Conservation (phyloP, 345 rosid species). For the Clarkia xantiana region DNA sequence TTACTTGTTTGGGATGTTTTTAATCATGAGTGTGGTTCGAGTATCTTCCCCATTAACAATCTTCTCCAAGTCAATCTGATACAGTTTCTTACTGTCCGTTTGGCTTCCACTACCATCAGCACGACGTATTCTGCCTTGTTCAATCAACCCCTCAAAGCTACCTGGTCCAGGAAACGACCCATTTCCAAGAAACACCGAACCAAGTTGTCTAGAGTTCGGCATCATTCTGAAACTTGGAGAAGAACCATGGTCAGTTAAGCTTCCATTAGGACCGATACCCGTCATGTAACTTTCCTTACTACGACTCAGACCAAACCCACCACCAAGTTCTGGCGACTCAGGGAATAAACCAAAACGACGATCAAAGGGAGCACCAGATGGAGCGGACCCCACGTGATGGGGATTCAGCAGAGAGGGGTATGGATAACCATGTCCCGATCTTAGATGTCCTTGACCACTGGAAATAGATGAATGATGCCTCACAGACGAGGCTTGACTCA, state of each 20-base stretch:
- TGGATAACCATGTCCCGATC: conserved; percentile 32
- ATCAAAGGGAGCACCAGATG: conserved; percentile 68
- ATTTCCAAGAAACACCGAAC: conserved; percentile 30
- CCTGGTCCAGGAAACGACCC: conserved; percentile 35
- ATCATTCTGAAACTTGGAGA: conserved; percentile 41
- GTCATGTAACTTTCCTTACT: conserved; percentile 33
- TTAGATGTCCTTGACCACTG: conserved; percentile 22
- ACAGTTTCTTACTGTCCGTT: conserved; percentile 46
- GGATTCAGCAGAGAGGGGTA: conserved; percentile 37
- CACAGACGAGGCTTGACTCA: conserved; percentile 47
- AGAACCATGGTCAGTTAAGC: conserved; percentile 32
- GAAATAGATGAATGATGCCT: conserved; percentile 43
- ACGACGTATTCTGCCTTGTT: conserved; percentile 33
- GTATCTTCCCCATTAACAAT: conserved; percentile 64
- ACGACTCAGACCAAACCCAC: conserved; percentile 32
- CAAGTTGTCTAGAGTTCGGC: conserved; percentile 36
- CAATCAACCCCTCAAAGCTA: conserved; percentile 34
- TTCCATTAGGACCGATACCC: conserved; percentile 35
- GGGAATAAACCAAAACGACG: conserved; percentile 68
- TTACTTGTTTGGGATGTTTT: conserved; percentile 95
- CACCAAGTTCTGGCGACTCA: conserved; percentile 50
- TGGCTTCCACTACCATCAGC: conserved; percentile 37
- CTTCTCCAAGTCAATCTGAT: conserved; percentile 80
- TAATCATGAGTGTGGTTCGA: conserved; percentile 82
- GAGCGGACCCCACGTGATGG: conserved; percentile 85